Evolutionary conservation across 495 filamentous ascomycete genomes (phyloP).

Genomic region (Polyplosphaeria fusca): DNA sequence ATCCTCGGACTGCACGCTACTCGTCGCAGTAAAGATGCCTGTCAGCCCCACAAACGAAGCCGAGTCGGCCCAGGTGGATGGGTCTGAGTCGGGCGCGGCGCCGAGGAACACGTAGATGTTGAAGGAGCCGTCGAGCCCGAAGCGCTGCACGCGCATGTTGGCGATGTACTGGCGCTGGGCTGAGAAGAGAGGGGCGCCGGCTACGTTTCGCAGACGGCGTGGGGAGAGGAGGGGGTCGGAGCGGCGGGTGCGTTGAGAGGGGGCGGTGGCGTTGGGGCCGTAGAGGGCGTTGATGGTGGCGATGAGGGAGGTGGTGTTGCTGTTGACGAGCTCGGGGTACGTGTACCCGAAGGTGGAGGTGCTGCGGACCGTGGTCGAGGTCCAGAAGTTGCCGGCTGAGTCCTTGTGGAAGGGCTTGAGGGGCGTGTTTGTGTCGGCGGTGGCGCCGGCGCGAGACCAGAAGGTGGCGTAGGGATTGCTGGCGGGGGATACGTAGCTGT

Average conservation of each 20-base stretch:
- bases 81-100: constrained; percentile 39
- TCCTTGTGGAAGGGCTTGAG: constrained; percentile 47
- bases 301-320: constrained; percentile 42
- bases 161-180: constrained; percentile 55
- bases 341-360: constrained; percentile 55
- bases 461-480: constrained; percentile 50
- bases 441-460: constrained; percentile 46
- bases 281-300: constrained; percentile 55
- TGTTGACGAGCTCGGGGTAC: constrained; percentile 53
- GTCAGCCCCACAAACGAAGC: constrained; percentile 54
- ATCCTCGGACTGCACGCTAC: neutral
- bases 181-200: constrained; percentile 22
- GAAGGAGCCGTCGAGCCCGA: constrained; percentile 54
- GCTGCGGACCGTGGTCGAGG: constrained; percentile 36
- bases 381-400: constrained; percentile 42
- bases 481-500: constrained; percentile 53
- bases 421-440: constrained; percentile 39
- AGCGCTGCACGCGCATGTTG: constrained; percentile 56
- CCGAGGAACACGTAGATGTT: constrained; percentile 63
- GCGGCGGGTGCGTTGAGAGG: constrained; percentile 7
- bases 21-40: constrained; percentile 37
- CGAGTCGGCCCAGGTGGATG: constrained; percentile 45
- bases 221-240: neutral
- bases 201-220: neutral
- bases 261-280: constrained; percentile 37